Conservation (phyloP, 768 basidiomycete genomes). For the Sarcodon aspratus region DNA sequence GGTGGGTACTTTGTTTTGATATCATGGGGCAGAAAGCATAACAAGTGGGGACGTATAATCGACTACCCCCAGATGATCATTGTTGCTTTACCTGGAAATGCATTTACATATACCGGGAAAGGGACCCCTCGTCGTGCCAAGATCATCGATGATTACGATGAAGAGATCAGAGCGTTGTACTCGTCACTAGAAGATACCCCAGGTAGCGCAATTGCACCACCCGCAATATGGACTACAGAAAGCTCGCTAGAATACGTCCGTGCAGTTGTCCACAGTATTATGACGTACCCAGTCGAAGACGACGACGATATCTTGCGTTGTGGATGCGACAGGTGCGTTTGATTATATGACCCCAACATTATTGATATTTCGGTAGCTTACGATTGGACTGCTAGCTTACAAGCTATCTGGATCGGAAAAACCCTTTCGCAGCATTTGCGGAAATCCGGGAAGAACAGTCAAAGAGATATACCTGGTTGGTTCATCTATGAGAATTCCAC, state of each 20-base stretch:
- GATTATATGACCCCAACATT: background rate
- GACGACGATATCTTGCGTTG: conserved; percentile 27
- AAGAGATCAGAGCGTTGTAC: conserved; percentile 30
- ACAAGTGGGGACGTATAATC: conserved; percentile 5
- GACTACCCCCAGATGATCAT: conserved; percentile 20
- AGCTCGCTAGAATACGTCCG: conserved; percentile 19
- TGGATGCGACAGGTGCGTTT: conserved; percentile 26
- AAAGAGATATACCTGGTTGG: conserved; percentile 8
- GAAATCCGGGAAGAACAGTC: background rate
- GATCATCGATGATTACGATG: conserved; percentile 20
- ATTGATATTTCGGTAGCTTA: background rate
- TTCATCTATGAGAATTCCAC: conserved; percentile 14
- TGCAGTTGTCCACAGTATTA: conserved; percentile 17
- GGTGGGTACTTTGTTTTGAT: background rate
- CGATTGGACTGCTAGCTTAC: conserved; percentile 10
- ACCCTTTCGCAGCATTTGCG: conserved; percentile 12
- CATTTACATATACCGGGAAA: conserved; percentile 22
- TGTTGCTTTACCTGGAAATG: conserved; percentile 17
- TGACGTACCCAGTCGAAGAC: conserved; percentile 17
- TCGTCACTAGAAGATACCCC: conserved; percentile 20
- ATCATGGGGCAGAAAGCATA: conserved; percentile 4
- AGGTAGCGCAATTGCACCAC: conserved; percentile 16
- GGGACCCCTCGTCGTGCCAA: conserved; percentile 17
- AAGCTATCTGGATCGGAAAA: conserved; percentile 13
- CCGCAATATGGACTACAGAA: conserved; percentile 15